phyloP scores from a whole-genome alignment of 2,329 filamentous ascomycete genomes.

The Aspergillus glaucus region DNA sequence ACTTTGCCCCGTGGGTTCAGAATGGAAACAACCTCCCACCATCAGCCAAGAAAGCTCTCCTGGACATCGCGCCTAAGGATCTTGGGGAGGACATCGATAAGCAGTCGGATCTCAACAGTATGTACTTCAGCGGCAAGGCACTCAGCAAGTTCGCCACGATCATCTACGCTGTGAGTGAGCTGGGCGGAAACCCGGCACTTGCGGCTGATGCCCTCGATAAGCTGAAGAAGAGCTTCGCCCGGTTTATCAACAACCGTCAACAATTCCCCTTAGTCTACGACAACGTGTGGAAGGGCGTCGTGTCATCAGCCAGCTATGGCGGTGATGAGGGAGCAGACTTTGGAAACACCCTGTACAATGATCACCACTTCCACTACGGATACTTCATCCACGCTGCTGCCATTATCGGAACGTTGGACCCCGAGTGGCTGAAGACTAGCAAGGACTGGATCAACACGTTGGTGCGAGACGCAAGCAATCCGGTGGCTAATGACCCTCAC shows the following conservation, averaged over 20 bases:
- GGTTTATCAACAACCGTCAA: slow-evolving; percentile 63
- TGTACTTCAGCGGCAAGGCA: slow-evolving; percentile 89
- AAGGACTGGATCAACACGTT: slow-evolving; percentile 75
- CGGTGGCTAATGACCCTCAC: slow-evolving; percentile 60
- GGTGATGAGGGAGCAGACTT: slow-evolving; percentile 71
- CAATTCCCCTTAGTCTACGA: slow-evolving; percentile 54
- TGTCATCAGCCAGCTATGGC: slow-evolving; percentile 67
- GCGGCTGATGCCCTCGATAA: slow-evolving; percentile 54
- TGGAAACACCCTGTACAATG: slow-evolving; percentile 73
- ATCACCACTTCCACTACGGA: slow-evolving; percentile 62
- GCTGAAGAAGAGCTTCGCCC: slow-evolving; percentile 60
- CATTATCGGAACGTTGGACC: slow-evolving; percentile 72
- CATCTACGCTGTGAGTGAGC: slow-evolving; percentile 58
- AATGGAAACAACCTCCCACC: slow-evolving; percentile 35
- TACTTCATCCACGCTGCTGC: slow-evolving; percentile 87
- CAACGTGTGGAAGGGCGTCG: slow-evolving; percentile 67
- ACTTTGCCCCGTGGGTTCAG: slow-evolving; percentile 72
- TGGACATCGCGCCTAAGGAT: slow-evolving; percentile 61
- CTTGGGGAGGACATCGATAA: slow-evolving; percentile 67
- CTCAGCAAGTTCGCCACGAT: slow-evolving; percentile 70
- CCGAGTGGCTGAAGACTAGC: slow-evolving; percentile 66
- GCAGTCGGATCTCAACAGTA: slow-evolving; percentile 71
- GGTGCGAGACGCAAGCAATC: slow-evolving; percentile 77
- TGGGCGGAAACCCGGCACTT: slow-evolving; percentile 54
- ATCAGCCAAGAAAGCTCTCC: slow-evolving; percentile 55